phyloP scores from a whole-genome alignment of 2,329 filamentous ascomycete species.

The Trichoderma sp. region DNA sequence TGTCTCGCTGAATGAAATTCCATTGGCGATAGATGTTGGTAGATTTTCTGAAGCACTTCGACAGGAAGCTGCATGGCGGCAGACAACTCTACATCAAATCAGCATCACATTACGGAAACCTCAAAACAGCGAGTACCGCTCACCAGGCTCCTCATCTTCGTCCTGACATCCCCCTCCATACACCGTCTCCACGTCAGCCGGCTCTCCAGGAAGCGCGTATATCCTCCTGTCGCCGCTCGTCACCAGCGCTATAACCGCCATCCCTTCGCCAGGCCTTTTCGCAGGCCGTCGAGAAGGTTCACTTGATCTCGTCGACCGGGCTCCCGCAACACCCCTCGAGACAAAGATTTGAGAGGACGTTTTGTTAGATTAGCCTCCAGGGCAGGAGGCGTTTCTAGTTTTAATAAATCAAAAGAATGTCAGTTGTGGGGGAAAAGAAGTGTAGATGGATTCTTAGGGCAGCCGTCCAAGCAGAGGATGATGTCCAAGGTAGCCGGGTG shows the following conservation, averaged over 20 bases:
- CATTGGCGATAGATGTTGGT: conserved; percentile 36
- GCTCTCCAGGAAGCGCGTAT: conserved; percentile 24
- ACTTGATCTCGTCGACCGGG: conserved; percentile 27
- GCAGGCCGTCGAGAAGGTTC: conserved; percentile 20
- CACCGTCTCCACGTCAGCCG: conserved; percentile 25
- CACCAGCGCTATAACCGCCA: conserved; percentile 29
- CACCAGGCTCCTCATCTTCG: conserved; percentile 5
- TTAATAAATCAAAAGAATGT: background rate
- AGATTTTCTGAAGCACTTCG: conserved; percentile 44
- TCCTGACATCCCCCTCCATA: conserved; percentile 9
- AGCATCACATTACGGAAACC: background rate
- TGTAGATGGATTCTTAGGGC: background rate
- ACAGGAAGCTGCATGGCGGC: conserved; percentile 36
- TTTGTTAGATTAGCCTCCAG: conserved; percentile 27
- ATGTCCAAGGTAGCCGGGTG: background rate
- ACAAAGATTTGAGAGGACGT: conserved; percentile 37
- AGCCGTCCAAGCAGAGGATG: background rate
- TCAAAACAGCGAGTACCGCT: background rate
- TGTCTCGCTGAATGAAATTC: conserved; percentile 63
- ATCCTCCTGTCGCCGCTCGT: conserved; percentile 26
- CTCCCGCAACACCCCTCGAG: conserved; percentile 32
- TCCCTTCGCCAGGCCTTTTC: conserved; percentile 15
- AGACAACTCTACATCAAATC: conserved; percentile 22
- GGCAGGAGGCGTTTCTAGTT: conserved; percentile 4
- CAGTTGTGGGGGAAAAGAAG: background rate